phyloP scores from a whole-genome alignment of 495 filamentous ascomycete species.

The Evernia prunastri region DNA sequence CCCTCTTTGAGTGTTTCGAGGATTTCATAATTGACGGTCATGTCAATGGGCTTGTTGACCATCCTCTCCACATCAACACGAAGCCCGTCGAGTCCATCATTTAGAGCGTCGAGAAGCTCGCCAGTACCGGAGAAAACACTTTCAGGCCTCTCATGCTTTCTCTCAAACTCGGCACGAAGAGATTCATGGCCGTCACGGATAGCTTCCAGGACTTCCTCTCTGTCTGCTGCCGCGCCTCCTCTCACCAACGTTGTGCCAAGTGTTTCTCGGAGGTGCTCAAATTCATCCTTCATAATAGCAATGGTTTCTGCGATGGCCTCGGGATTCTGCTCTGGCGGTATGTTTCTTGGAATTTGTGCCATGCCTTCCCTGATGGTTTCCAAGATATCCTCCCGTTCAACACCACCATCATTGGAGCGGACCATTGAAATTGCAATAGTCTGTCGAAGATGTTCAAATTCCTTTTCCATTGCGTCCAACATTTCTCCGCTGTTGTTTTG shows the following conservation, averaged over 20 bases:
- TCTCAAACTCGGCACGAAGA: constrained; percentile 58
- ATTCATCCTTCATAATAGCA: constrained; percentile 63
- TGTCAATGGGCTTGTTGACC: constrained; percentile 67
- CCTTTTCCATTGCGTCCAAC: constrained; percentile 64
- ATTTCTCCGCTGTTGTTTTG: constrained; percentile 46
- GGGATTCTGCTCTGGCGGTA: constrained; percentile 16
- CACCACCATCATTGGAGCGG: constrained; percentile 34
- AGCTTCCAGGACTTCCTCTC: constrained; percentile 55
- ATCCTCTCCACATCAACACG: constrained; percentile 69
- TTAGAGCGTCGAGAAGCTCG: constrained; percentile 74
- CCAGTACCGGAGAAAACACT: constrained; percentile 55
- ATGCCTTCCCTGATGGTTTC: constrained; percentile 59
- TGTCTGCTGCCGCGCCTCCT: constrained; percentile 47
- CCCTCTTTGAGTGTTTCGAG: constrained; percentile 78
- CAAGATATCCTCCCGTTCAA: constrained; percentile 49
- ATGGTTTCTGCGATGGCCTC: constrained; percentile 37
- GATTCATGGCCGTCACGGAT: constrained; percentile 62
- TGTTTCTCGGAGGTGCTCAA: constrained; percentile 61
- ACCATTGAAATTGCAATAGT: constrained; percentile 54
- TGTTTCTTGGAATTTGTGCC: constrained; percentile 22
- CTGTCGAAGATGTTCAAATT: constrained; percentile 62
- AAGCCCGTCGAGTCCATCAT: constrained; percentile 72
- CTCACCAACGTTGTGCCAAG: constrained; percentile 63
- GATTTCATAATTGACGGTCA: constrained; percentile 77
- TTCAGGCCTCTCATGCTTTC: constrained; percentile 49